phyloP scores from a whole-genome alignment of 2,329 filamentous ascomycete genomes.

The Lecanosticta acicola region DNA sequence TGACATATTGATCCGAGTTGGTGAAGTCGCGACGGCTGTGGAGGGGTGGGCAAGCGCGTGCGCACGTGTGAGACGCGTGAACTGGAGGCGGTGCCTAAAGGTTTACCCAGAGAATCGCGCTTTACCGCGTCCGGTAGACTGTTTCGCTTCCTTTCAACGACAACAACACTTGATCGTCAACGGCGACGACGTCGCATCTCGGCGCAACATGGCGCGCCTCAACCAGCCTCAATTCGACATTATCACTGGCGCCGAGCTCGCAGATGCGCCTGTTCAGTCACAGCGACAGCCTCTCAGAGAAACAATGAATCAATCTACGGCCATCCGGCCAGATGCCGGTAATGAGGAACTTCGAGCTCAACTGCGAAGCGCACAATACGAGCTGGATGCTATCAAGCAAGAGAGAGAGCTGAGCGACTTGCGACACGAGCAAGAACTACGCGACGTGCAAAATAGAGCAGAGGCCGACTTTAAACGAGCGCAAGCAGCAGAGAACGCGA shows the following conservation, averaged over 20 bases:
- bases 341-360: constrained; percentile 84
- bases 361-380: constrained; percentile 80
- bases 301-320: constrained; percentile 40
- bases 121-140: background rate
- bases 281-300: constrained; percentile 36
- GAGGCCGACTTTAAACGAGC: constrained; percentile 75
- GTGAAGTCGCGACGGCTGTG: too few relatives aligned
- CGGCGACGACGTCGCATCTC: background rate
- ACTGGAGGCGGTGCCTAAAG: too few relatives aligned
- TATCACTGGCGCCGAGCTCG: constrained; percentile 38
- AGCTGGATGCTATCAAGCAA: constrained; percentile 78
- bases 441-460: constrained; percentile 72
- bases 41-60: too few relatives aligned
- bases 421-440: constrained; percentile 75
- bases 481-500: constrained; percentile 49
- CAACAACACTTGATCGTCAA: constrained; percentile 12
- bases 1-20: too few relatives aligned
- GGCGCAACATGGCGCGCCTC: constrained; percentile 27
- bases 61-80: too few relatives aligned
- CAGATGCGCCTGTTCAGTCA: constrained; percentile 23
- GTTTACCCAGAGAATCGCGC: too few relatives aligned
- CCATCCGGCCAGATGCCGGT: constrained; percentile 33
- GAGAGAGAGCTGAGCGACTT: constrained; percentile 76
- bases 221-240: constrained; percentile 46
- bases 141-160: background rate